These are phyloP conservation scores for Dipteronia sinensis DNA, from an alignment of 345 rosid species.

Conservation along the genomic window DNA sequence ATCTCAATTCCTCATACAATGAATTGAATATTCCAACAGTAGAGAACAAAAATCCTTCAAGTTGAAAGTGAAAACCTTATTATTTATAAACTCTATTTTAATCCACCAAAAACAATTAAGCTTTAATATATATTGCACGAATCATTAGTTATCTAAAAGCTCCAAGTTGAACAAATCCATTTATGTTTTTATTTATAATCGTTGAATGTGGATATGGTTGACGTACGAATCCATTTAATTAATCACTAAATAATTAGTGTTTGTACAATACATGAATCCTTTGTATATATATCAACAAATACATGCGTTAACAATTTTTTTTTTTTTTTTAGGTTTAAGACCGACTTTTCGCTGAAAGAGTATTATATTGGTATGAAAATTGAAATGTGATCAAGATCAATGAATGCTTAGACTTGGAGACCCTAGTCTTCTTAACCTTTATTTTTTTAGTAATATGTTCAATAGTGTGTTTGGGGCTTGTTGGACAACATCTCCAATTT, in stretches of 20 bases:
- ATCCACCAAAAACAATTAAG: not conserved
- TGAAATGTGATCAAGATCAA: not conserved
- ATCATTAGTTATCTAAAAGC: not conserved
- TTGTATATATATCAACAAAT: not conserved
- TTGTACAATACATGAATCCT: not conserved
- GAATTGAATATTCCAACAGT: slow-evolving; percentile 19
- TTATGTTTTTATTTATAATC: not conserved
- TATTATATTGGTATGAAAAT: not conserved
- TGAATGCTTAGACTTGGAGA: not conserved
- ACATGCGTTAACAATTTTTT: not conserved
- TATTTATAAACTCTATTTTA: not conserved
- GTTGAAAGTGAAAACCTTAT: not conserved
- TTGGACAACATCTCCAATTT: no score
- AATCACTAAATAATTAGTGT: not conserved
- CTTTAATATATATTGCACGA: not conserved
- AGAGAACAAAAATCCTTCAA: not conserved
- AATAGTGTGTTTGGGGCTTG: no score
- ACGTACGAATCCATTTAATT: not conserved
- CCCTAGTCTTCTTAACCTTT: not conserved
- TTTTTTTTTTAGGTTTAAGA: no score
- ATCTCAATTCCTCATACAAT: slow-evolving; percentile 5
- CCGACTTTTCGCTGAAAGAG: not conserved
- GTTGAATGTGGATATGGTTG: no score
- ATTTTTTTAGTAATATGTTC: no score
- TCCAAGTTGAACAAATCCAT: slow-evolving; percentile 3